These are phyloP conservation scores for Trapa bicornis DNA, from an alignment of 345 rosid genomes.

Conservation along the genomic window DNA sequence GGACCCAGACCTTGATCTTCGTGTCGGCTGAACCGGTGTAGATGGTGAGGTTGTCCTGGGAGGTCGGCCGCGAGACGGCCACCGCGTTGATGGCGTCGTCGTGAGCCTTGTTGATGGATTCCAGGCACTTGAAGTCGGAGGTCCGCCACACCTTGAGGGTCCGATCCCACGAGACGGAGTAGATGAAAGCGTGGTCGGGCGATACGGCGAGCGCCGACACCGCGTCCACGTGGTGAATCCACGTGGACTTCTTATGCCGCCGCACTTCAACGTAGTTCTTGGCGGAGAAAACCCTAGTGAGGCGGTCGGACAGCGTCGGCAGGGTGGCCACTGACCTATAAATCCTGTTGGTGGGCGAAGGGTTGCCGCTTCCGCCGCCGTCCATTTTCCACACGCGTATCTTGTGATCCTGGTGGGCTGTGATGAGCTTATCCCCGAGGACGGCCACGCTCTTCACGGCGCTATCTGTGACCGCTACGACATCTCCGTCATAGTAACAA, in stretches of 20 bases:
- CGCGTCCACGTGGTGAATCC: conserved; percentile 73
- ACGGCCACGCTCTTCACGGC: conserved; percentile 49
- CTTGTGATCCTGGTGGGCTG: conserved; percentile 68
- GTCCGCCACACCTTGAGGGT: conserved; percentile 65
- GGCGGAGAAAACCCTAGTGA: conserved; percentile 23
- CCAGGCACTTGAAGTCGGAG: conserved; percentile 44
- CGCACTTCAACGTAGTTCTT: conserved; percentile 56
- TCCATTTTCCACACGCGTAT: conserved; percentile 55
- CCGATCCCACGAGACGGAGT: conserved; percentile 74
- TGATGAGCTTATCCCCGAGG: conserved; percentile 35
- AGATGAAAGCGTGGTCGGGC: conserved; percentile 33
- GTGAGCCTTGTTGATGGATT: conserved; percentile 47
- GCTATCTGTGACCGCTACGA: conserved; percentile 22
- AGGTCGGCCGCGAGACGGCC: conserved; percentile 12
- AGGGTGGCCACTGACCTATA: conserved; percentile 41
- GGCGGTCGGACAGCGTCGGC: conserved; percentile 50
- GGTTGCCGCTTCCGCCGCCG: conserved; percentile 3
- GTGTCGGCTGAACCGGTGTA: conserved; percentile 72
- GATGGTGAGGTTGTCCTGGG: conserved; percentile 41
- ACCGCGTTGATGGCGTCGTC: conserved; percentile 66
- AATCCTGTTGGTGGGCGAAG: neutral
- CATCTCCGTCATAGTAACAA: neutral
- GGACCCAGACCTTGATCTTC: conserved; percentile 50
- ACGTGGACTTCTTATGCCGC: conserved; percentile 55
- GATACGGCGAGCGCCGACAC: conserved; percentile 50